These are phyloP conservation scores for Coniophora puteana DNA, from an alignment of 1,284 basidiomycete genomes.

Conservation along the genomic window DNA sequence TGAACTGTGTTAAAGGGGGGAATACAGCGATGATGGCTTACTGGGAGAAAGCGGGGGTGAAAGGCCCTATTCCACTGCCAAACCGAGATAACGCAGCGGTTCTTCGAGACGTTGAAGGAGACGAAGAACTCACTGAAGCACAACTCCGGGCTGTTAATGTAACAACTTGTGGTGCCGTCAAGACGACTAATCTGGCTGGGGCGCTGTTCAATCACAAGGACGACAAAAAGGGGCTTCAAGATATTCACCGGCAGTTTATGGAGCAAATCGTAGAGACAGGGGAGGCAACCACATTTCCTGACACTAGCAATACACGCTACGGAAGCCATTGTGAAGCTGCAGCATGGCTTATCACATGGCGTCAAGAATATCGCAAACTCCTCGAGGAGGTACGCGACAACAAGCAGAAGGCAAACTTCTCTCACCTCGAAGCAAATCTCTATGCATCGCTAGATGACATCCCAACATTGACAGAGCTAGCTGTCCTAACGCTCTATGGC, in stretches of 20 bases:
- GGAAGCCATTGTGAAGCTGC: conserved; percentile 23
- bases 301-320: conserved; percentile 25
- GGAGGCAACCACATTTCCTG: conserved; percentile 9
- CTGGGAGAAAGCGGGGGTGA: conserved; percentile 16
- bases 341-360: conserved; percentile 9
- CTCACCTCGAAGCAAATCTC: too few relatives aligned
- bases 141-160: conserved; percentile 13
- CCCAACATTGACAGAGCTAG: conserved; percentile 32
- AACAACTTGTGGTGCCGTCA: conserved; percentile 22
- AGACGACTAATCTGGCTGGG: conserved; percentile 22
- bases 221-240: conserved; percentile 26
- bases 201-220: conserved; percentile 24
- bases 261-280: conserved; percentile 1
- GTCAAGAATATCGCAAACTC: neutral
- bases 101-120: too few relatives aligned
- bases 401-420: too few relatives aligned
- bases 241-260: conserved; percentile 7
- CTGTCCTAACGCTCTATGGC: conserved; percentile 27
- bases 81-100: conserved; percentile 23
- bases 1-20: conserved; percentile 33
- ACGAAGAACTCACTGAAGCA: conserved; percentile 7
- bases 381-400: too few relatives aligned
- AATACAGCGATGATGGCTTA: conserved; percentile 18
- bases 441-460: too few relatives aligned
- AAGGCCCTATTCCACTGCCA: conserved; percentile 17